Base-by-base conservation (phyloP, 2,329 filamentous ascomycete species). In the Escovopsis sp. region DNA sequence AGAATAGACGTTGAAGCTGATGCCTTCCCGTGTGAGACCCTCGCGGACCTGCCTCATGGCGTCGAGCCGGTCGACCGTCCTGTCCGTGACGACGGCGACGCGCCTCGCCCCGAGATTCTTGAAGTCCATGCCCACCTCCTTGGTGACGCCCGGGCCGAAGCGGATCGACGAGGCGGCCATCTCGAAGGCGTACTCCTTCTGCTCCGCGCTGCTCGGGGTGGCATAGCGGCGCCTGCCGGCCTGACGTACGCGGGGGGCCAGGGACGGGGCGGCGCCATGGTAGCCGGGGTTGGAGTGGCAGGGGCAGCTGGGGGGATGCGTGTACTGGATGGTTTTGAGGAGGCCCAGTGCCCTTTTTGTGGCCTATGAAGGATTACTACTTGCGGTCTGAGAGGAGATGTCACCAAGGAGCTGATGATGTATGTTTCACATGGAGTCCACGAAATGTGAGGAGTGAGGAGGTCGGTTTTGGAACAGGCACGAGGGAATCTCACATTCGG, bases 151-250 rank as follows among this genome's bases (percentile, higher is more conserved):
- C 0, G 85, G 84, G 0, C 90, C 90, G 49, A 96, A 98, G 11
- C 90, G 76, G 50, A 98, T 94, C 19, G 80, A 84, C 1, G 84
- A 93, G 2, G 90, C 86, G 0, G 90, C 90, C 88, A 98, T 93
- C 57, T 98, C 90, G 53, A 98, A 98, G 12, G 90, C 90, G 61
- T 98, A 98, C 56, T 98, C 90, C 55, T 92, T 94, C 50, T 86
- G 69, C 8, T 68, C 60, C 19, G 80, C 62, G 27, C 49, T 50
- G 23, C 80, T 62, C 0, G 87, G 84, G 0, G 84, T 88, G n/a
- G 84, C 86, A 55, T 72, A 76, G 34, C 63, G 64, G 25, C 72
- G 55, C 17, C 45, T 41, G 23, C 49, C 59, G 25, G 58, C 44
- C 44, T 56, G 39, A 44, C 50, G 41, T 32, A 50, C 55, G 37